These are phyloP conservation scores for Singerocomus rubriflavus DNA, from an alignment of 1,284 basidiomycete species.

Conservation along the genomic window DNA sequence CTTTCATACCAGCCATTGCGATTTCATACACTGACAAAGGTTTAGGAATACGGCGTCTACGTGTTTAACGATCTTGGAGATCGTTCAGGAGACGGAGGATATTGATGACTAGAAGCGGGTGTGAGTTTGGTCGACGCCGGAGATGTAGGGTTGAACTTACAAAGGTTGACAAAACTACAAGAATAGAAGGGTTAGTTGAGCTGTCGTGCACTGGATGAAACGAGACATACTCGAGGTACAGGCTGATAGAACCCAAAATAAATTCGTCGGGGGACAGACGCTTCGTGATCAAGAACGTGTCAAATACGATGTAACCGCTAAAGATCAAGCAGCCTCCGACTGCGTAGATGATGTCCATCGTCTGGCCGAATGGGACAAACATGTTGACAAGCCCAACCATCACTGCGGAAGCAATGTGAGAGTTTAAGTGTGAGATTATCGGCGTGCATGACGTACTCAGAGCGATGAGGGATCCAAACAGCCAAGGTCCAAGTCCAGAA, in stretches of 20 bases:
- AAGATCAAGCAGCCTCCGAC: constrained; percentile 78
- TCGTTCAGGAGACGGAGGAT: constrained; percentile 73
- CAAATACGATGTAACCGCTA: constrained; percentile 81
- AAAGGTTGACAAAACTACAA: constrained; percentile 71
- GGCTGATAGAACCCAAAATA: constrained; percentile 80
- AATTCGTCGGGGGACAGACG: constrained; percentile 84
- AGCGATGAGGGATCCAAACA: constrained; percentile 75
- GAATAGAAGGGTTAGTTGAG: constrained; percentile 5
- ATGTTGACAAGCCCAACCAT: constrained; percentile 76
- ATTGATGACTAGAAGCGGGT: constrained; percentile 55
- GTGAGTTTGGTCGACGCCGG: neutral
- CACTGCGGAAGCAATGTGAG: constrained; percentile 38
- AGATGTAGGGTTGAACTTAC: constrained; percentile 39
- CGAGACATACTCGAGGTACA: constrained; percentile 77
- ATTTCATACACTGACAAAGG: neutral
- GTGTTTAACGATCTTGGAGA: constrained; percentile 38
- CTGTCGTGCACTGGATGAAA: neutral
- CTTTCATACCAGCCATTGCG: neutral
- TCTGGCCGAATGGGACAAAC: constrained; percentile 76
- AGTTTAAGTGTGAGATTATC: neutral
- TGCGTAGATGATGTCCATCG: constrained; percentile 78
- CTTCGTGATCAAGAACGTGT: constrained; percentile 82
- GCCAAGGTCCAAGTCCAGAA: constrained; percentile 78
- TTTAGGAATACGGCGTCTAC: neutral
- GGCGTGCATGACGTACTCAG: constrained; percentile 46